phyloP scores from a whole-genome alignment of 805 yeast species.

The Cyberlindnera misumaiensis region DNA sequence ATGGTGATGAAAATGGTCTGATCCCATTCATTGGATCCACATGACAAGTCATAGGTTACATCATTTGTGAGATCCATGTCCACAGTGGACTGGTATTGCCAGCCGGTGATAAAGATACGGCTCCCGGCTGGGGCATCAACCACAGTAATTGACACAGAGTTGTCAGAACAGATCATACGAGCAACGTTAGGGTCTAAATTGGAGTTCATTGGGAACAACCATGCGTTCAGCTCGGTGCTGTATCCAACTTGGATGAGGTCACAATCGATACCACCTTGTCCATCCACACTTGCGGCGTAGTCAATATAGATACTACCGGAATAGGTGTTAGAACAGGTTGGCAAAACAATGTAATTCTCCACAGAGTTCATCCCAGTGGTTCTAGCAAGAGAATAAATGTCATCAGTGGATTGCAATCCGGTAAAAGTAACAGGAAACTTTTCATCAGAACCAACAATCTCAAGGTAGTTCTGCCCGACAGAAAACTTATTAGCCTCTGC shows the following conservation, averaged over 20 bases:
- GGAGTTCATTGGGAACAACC: conserved; percentile 24
- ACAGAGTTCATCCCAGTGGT: conserved; percentile 27
- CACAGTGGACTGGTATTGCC: conserved; percentile 20
- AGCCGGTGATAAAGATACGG: conserved; percentile 25
- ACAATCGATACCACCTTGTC: conserved; percentile 19
- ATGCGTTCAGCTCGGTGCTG: conserved; percentile 28
- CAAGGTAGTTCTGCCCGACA: conserved; percentile 22
- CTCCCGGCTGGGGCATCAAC: conserved; percentile 21
- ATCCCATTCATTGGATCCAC: conserved; percentile 6
- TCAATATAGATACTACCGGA: conserved; percentile 23
- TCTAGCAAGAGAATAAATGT: conserved; percentile 21
- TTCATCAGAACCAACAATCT: too few species aligned
- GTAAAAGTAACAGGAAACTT: conserved; percentile 18
- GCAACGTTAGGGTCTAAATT: conserved; percentile 5
- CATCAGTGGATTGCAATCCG: conserved; percentile 14
- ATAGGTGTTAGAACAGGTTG: conserved; percentile 24
- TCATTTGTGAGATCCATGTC: conserved; percentile 5
- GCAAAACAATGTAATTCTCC: conserved; percentile 28
- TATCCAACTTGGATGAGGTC: conserved; percentile 13
- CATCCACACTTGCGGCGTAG: conserved; percentile 11
- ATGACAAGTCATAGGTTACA: conserved; percentile 10
- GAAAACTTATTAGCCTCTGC: conserved; percentile 24
- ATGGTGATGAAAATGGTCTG: conserved; percentile 5
- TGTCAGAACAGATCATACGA: conserved; percentile 22
- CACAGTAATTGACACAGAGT: conserved; percentile 11